Base-by-base conservation (phyloP, 2,329 filamentous ascomycete genomes). In the Simplicillium aogashimaense region DNA sequence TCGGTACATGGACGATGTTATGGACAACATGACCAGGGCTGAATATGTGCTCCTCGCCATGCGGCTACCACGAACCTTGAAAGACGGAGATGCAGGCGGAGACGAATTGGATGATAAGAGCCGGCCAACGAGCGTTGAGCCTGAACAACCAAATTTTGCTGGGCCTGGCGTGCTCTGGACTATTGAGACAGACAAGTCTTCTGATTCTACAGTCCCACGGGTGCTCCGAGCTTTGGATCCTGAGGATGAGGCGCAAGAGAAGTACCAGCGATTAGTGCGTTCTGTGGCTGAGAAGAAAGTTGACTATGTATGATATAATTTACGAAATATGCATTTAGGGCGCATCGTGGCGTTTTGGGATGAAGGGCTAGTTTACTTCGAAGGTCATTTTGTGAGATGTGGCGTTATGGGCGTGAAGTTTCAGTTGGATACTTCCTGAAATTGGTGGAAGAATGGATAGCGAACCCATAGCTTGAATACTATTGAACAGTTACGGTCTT, bases 1-100 rank as follows among this genome's bases (percentile, higher is more conserved):
- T 36, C 67, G 73, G 35, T 82, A 83, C 49, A 83, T 84, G 80
- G 74, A 83, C 52, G 74, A 81, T 50, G 65, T 83, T 5, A 83
- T 83, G 78, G 72, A 76, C 43, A 79, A 74, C 45, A 81, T 78
- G 70, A 82, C 77, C 8, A 69, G 80, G 29, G 78, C 77, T 12
- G 78, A 83, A 56, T 83, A 82, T 50, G 67, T 83, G 4, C 59
- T 83, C 16, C 61, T 83, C 20, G 79, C 79, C 10, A 83, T 83
- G 78, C 70, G 77, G 36, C 63, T 84, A 12, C 78, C 78, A 1
- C 68, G 69, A 37, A 57, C 45, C 13, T 46, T 46, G 7, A 49
- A 52, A 17, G 56, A 59, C 3, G 50, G 51, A n/a, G 57, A 61
- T 2, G 20, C 6, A 25, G 9, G 20, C 20, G 20, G 20, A 25